Evolutionary conservation across 768 basidiomycete genomes (phyloP), one percentile per base, ranked within the genome.

Genomic region (Sarcomyxa edulis): DNA sequence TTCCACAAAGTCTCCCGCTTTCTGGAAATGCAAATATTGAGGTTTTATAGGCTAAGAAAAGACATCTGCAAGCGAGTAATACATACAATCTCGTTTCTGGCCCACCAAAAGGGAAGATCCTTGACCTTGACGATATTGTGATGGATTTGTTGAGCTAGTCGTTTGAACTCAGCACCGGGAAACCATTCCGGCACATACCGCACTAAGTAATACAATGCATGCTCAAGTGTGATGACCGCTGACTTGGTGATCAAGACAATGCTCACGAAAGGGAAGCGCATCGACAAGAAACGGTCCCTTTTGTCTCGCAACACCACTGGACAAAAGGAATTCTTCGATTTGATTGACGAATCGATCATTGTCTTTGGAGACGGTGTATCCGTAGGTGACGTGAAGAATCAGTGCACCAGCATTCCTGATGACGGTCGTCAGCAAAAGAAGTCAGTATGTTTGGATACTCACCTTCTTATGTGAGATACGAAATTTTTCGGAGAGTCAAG

Each of bases 401-500:
- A 48, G 31, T n/a, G 47, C 25, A 16, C 18, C 28, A 22, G 29
- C 24, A 26, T 35, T 24, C 14, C 43, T 40, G 12, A n/a, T n/a
- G n/a, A n/a, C n/a, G n/a, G n/a, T n/a, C n/a, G n/a, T n/a, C n/a
- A n/a, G n/a, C n/a, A n/a, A 19, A 30, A n/a, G 27, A 23, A 16
- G 14, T 11, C 16, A 16, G 20, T 20, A 21, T 31, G 21, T 7
- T 16, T 15, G n/a, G 10, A 39, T 37, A 39, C 15, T 20, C 38
- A 43, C 33, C 14, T 35, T 19, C 12, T 23, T 22, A 16, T 30
- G 16, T 19, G 42, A n/a, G n/a, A n/a, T n/a, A n/a, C n/a, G n/a
- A n/a, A n/a, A n/a, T n/a, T n/a, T n/a, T n/a, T n/a, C n/a, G 68
- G 65, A 4, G 32, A 45, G 1, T 54, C 44, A 10, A 48, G 39